Evolutionary conservation across 164 flowering plant genomes (phyloP).

Genomic region (Chimonanthus salicifolius): DNA sequence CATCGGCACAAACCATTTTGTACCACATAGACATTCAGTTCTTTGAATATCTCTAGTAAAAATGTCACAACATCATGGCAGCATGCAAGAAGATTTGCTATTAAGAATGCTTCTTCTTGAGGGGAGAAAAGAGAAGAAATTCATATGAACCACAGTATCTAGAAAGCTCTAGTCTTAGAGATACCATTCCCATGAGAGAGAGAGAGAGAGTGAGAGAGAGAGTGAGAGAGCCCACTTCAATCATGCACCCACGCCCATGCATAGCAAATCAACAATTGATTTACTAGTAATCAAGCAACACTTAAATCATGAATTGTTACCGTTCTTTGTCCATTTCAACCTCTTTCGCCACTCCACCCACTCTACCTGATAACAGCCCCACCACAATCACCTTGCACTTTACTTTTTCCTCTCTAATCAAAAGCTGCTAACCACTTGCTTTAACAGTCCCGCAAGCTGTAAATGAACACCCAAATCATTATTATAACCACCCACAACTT

Average conservation of each 20-base stretch:
- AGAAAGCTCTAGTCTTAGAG: too few relatives aligned
- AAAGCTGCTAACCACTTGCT: conserved; percentile 19
- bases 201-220: conserved; percentile 1
- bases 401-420: conserved; percentile 7
- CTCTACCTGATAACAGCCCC: conserved; percentile 8
- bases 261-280: not conserved
- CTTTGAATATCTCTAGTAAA: not conserved
- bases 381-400: conserved; percentile 12
- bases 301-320: conserved; percentile 2
- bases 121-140: too few relatives aligned
- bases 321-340: conserved; percentile 5
- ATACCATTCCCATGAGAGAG: not conserved
- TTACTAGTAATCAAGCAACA: conserved; percentile 5
- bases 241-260: not conserved
- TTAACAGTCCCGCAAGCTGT: conserved; percentile 10
- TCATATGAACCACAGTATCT: too few relatives aligned
- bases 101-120: not conserved
- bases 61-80: not conserved
- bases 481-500: conserved; percentile 7
- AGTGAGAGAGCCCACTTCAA: not conserved
- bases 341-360: conserved; percentile 10
- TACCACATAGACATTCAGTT: not conserved
- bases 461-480: conserved; percentile 13
- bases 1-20: too few relatives aligned
- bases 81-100: not conserved